phyloP scores from a whole-genome alignment of 148 eudicot genomes.

The Spergularia bocconei region DNA sequence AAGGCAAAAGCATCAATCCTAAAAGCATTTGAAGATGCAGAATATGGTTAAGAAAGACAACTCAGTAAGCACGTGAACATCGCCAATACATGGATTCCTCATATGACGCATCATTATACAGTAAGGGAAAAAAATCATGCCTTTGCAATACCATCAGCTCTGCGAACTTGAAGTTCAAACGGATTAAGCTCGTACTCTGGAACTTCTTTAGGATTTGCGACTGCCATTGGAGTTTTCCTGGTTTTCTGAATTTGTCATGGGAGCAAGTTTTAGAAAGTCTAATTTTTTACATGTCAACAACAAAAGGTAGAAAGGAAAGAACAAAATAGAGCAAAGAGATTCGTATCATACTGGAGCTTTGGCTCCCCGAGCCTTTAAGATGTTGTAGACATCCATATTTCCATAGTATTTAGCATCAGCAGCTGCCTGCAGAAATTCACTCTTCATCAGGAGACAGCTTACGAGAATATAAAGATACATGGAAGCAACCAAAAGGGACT shows the following conservation, averaged over 20 bases:
- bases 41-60: not conserved
- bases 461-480: not conserved
- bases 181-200: constrained; percentile 99
- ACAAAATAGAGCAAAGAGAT: constrained; percentile 1
- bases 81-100: constrained; percentile 4
- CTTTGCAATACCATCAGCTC: constrained; percentile 93
- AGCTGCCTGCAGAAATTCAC: constrained; percentile 61
- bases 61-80: constrained; percentile 1
- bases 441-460: constrained; percentile 14
- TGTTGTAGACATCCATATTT: constrained; percentile 66
- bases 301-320: not conserved
- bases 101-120: not conserved
- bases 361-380: constrained; percentile 94
- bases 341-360: constrained; percentile 67
- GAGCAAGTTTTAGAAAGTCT: not conserved
- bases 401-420: constrained; percentile 99
- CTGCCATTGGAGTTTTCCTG: constrained; percentile 89
- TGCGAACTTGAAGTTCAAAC: constrained; percentile 90
- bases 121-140: constrained; percentile 37
- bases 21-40: not conserved
- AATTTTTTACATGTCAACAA: not conserved
- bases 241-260: constrained; percentile 53
- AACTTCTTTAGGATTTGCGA: constrained; percentile 92
- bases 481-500: not conserved
- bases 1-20: not conserved